These are phyloP conservation scores for Terfezia boudieri DNA, from an alignment of 495 filamentous ascomycete species.

Conservation along the genomic window DNA sequence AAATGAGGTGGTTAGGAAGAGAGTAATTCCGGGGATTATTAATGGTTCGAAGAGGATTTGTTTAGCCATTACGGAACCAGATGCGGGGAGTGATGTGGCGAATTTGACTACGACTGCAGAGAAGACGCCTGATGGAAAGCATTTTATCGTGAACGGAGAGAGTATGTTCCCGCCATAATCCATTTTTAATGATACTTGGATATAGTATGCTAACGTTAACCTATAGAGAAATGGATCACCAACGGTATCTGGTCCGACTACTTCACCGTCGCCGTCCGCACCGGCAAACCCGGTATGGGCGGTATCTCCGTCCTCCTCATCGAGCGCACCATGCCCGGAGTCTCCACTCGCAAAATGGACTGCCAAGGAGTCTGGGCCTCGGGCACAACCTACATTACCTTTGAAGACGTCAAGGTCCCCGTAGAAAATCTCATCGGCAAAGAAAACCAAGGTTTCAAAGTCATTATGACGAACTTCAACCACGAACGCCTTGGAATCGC, in stretches of 20 bases:
- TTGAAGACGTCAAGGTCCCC: conserved; percentile 95
- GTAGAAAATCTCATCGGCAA: conserved; percentile 96
- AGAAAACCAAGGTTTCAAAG: conserved; percentile 96
- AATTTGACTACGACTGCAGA: conserved; percentile 91
- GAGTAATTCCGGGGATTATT: conserved; percentile 62
- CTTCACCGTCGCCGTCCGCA: conserved; percentile 91
- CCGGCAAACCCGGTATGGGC: conserved; percentile 55
- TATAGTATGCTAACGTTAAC: background rate
- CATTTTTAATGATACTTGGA: background rate
- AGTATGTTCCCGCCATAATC: conserved; percentile 17
- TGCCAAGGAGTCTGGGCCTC: conserved; percentile 93
- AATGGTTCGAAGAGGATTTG: conserved; percentile 91
- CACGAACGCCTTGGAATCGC: conserved; percentile 97
- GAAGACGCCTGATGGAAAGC: conserved; percentile 79
- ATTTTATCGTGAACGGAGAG: conserved; percentile 98
- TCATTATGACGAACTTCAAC: conserved; percentile 99
- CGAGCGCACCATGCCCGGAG: conserved; percentile 54
- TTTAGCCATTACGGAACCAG: conserved; percentile 63
- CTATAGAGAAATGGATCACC: conserved; percentile 83
- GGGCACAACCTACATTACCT: conserved; percentile 91
- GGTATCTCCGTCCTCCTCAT: conserved; percentile 80
- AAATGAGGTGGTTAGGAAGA: conserved; percentile 68
- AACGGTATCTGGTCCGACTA: conserved; percentile 94
- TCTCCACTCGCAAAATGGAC: conserved; percentile 86
- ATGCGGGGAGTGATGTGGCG: conserved; percentile 68